Percentiles rank a stretch among this genome's conserved stretches.
These are phyloP conservation scores for Cytospora chrysosperma DNA, from an alignment of 2,329 filamentous ascomycete species.

Conservation along the genomic window DNA sequence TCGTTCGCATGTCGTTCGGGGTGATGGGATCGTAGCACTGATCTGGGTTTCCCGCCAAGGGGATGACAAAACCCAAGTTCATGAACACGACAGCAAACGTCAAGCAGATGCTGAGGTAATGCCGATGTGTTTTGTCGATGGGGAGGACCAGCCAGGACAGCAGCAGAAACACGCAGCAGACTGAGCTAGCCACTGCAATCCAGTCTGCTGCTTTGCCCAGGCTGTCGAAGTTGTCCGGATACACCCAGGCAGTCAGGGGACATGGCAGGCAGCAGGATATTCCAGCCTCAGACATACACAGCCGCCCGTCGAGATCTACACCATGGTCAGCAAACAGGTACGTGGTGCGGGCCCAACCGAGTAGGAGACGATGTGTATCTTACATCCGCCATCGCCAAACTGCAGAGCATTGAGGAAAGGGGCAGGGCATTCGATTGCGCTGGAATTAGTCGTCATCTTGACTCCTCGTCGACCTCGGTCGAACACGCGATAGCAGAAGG, in stretches of 20 bases:
- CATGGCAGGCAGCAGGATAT: slow-evolving; percentile 85
- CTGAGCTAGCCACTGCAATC: slow-evolving; percentile 72
- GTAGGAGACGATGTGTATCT: slow-evolving; percentile 18
- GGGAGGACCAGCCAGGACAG: slow-evolving; percentile 78
- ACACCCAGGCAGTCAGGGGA: slow-evolving; percentile 76
- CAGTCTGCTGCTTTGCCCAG: slow-evolving; percentile 72
- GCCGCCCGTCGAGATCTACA: slow-evolving; percentile 55
- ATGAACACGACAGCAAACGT: slow-evolving; percentile 74
- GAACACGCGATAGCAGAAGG: not conserved
- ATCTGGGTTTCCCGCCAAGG: slow-evolving; percentile 72
- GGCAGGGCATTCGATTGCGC: slow-evolving; percentile 16
- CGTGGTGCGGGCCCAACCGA: not conserved
- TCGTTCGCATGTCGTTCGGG: slow-evolving; percentile 86
- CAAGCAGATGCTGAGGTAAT: slow-evolving; percentile 90
- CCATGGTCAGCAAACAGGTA: slow-evolving; percentile 32
- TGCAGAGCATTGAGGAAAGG: slow-evolving; percentile 24
- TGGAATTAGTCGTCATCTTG: slow-evolving; percentile 16
- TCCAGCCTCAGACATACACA: slow-evolving; percentile 49
- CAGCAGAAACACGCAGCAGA: slow-evolving; percentile 73
- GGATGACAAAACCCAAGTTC: slow-evolving; percentile 87
- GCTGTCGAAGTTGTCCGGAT: slow-evolving; percentile 57
- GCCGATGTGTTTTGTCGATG: slow-evolving; percentile 83
- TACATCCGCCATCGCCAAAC: slow-evolving; percentile 23
- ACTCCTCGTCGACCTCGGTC: not conserved
- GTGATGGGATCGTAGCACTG: slow-evolving; percentile 91